phyloP scores from a whole-genome alignment of 345 rosid genomes.

The Passiflora organensis region DNA sequence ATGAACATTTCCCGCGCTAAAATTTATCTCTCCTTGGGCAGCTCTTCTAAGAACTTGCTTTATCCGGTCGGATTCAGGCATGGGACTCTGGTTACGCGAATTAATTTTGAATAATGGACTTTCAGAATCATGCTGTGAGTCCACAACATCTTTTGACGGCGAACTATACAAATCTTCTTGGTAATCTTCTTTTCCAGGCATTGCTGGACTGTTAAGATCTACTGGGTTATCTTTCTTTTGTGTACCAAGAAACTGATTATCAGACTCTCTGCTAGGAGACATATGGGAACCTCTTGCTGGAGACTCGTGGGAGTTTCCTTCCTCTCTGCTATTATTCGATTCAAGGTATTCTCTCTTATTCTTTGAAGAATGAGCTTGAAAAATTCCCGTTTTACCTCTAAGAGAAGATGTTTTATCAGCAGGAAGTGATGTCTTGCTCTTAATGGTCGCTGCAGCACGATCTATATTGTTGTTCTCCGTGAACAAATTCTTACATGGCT shows the following conservation, averaged over 20 bases:
- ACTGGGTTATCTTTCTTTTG: conserved; percentile 26
- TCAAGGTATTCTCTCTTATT: conserved; percentile 20
- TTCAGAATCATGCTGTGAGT: conserved; percentile 36
- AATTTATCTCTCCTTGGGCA: conserved; percentile 26
- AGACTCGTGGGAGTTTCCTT: no score
- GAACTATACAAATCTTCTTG: conserved; percentile 26
- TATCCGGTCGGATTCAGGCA: conserved; percentile 35
- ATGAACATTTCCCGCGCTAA: conserved; percentile 25
- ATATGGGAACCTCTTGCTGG: conserved; percentile 21
- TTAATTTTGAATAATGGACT: conserved; percentile 61
- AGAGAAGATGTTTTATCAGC: conserved; percentile 39
- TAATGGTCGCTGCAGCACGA: conserved; percentile 31
- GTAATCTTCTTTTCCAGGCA: conserved; percentile 30
- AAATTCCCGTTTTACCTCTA: conserved; percentile 30
- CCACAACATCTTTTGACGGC: conserved; percentile 26
- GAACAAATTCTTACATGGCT: conserved; percentile 40
- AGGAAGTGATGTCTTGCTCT: conserved; percentile 23
- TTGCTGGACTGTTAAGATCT: conserved; percentile 20
- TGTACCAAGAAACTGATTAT: conserved; percentile 1
- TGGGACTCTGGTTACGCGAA: conserved; percentile 40
- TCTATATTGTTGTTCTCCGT: conserved; percentile 32
- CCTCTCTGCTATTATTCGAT: conserved; percentile 24
- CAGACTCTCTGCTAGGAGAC: conserved; percentile 7
- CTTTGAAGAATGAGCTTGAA: conserved; percentile 21
- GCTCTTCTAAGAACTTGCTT: conserved; percentile 36